Conservation (phyloP, 805 yeast genomes). For the Saccharomyces mikatae region DNA sequence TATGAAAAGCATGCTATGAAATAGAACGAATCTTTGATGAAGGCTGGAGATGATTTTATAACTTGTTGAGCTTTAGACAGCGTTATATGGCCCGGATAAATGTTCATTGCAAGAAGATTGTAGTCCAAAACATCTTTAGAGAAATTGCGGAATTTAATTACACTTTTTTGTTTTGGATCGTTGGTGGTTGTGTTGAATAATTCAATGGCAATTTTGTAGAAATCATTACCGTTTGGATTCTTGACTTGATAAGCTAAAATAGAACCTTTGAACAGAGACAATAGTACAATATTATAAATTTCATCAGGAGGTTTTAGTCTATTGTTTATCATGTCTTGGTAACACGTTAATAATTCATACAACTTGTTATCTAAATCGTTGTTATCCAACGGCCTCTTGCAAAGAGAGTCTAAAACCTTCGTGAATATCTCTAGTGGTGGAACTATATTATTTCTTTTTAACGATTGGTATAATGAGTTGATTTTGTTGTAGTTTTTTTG, state of each 20-base stretch:
- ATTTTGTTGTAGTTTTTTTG: slow-evolving; percentile 29
- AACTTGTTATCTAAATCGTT: slow-evolving; percentile 51
- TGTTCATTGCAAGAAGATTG: slow-evolving; percentile 38
- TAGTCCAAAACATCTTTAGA: slow-evolving; percentile 39
- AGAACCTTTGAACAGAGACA: slow-evolving; percentile 44
- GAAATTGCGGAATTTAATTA: slow-evolving; percentile 32
- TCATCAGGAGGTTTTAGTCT: slow-evolving; percentile 46
- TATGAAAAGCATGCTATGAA: slow-evolving; percentile 35
- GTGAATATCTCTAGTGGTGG: slow-evolving; percentile 49
- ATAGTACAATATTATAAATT: slow-evolving; percentile 47
- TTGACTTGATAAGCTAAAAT: slow-evolving; percentile 33
- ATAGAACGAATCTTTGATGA: slow-evolving; percentile 28
- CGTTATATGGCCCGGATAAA: slow-evolving; percentile 33
- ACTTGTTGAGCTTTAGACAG: slow-evolving; percentile 28
- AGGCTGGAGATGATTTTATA: slow-evolving; percentile 22
- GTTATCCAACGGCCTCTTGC: slow-evolving; percentile 41
- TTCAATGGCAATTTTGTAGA: slow-evolving; percentile 44
- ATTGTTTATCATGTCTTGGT: slow-evolving; percentile 54
- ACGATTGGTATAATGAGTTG: slow-evolving; percentile 34
- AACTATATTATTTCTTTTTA: slow-evolving; percentile 35
- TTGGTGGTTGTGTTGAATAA: slow-evolving; percentile 35
- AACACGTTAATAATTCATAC: slow-evolving; percentile 55
- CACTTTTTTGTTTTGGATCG: slow-evolving; percentile 19
- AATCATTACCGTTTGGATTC: slow-evolving; percentile 38
- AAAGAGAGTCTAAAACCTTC: slow-evolving; percentile 47